These are phyloP conservation scores for Ophiostoma sp. DNA, from an alignment of 2,329 filamentous ascomycete species.

Conservation along the genomic window DNA sequence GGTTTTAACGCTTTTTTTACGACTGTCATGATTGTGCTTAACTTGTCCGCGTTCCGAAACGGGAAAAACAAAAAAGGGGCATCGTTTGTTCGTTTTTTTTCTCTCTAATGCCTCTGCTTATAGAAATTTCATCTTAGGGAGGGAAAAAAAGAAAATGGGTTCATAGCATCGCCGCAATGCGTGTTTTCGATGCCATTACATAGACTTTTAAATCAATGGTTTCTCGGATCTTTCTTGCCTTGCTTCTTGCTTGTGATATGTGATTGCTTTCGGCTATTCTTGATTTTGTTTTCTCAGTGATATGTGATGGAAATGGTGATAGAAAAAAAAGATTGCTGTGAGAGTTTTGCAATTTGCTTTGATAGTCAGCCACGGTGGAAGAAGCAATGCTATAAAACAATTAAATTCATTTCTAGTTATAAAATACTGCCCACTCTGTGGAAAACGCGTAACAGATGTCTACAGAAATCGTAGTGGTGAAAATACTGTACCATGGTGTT, in stretches of 20 bases:
- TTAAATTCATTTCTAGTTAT: no score
- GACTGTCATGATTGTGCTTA: constrained; percentile 45
- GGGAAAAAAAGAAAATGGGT: constrained; percentile 21
- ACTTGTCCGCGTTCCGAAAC: constrained; percentile 36
- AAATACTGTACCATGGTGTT: neutral
- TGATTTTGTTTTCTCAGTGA: no score
- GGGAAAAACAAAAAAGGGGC: constrained; percentile 31
- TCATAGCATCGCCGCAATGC: constrained; percentile 39
- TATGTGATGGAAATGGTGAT: no score
- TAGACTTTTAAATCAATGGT: constrained; percentile 64
- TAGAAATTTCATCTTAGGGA: constrained; percentile 34
- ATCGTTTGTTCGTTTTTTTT: constrained; percentile 37
- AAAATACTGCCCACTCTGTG: no score
- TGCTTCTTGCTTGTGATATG: neutral
- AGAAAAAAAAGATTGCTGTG: no score
- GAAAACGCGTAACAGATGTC: no score
- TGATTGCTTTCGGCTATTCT: neutral
- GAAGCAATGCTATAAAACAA: no score
- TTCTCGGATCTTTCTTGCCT: constrained; percentile 51
- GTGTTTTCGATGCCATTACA: constrained; percentile 43
- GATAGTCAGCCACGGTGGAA: neutral
- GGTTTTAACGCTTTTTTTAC: constrained; percentile 39
- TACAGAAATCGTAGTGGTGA: neutral
- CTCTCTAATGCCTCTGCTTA: constrained; percentile 32
- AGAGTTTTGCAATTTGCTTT: neutral